phyloP scores from a whole-genome alignment of 78 protist genomes.

The Chrysochromulina tobinii region DNA sequence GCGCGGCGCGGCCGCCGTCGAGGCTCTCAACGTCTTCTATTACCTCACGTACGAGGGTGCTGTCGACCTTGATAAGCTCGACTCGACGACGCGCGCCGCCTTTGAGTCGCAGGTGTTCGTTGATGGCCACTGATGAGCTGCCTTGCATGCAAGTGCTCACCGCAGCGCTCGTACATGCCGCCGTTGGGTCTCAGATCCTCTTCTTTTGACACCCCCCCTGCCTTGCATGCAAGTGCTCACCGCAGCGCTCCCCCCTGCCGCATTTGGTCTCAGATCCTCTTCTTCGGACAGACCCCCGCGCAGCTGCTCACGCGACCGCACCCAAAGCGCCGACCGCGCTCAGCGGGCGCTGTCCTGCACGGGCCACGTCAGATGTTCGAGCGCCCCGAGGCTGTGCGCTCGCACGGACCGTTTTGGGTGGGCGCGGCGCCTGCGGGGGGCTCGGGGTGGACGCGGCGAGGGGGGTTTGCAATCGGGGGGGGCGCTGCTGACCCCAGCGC shows the following conservation, averaged over 20 bases:
- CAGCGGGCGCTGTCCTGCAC: background rate
- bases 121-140: too few species aligned
- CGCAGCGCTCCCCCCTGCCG: too few species aligned
- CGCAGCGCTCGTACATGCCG: too few species aligned
- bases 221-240: too few species aligned
- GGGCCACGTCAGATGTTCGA: background rate
- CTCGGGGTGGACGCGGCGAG: too few species aligned
- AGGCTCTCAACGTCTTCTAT: slow-evolving; percentile 39
- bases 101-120: background rate
- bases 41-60: slow-evolving; percentile 44
- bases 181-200: background rate
- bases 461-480: too few species aligned
- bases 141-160: too few species aligned
- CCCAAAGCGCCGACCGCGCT: background rate
- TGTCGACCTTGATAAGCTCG: background rate
- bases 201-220: too few species aligned
- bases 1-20: slow-evolving; percentile 30
- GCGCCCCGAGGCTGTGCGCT: background rate
- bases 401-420: too few species aligned
- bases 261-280: background rate
- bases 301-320: slow-evolving; percentile 41
- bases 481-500: background rate
- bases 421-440: too few species aligned
- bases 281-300: slow-evolving; percentile 48
- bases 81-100: background rate